phyloP scores from a whole-genome alignment of 768 basidiomycete species.

The Leucosporidium creatinivorum region DNA sequence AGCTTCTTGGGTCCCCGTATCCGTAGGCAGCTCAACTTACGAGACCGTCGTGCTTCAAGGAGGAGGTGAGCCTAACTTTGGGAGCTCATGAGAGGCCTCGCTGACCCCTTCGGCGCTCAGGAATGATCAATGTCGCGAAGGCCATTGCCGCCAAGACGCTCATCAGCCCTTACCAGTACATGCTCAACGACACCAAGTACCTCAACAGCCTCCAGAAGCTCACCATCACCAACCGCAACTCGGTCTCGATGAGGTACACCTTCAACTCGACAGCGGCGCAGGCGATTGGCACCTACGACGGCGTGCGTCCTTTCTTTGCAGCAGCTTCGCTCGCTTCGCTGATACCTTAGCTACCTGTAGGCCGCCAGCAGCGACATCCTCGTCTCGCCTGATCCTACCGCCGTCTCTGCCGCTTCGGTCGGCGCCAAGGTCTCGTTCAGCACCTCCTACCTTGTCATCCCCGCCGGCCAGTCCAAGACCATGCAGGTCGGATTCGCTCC shows the following conservation, averaged over 20 bases:
- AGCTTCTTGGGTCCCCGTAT: constrained; percentile 5
- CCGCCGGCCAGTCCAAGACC: constrained; percentile 34
- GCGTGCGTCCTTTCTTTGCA: background rate
- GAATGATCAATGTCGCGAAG: constrained; percentile 53
- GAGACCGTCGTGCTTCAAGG: constrained; percentile 48
- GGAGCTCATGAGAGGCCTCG: too few relatives aligned
- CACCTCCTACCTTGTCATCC: constrained; percentile 43
- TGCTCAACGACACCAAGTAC: constrained; percentile 59
- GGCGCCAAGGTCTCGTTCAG: constrained; percentile 4
- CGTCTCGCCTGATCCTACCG: constrained; percentile 4
- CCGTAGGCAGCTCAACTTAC: background rate
- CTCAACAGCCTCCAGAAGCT: constrained; percentile 48
- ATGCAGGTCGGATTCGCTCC: constrained; percentile 37
- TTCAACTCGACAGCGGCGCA: background rate
- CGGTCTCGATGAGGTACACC: constrained; percentile 8
- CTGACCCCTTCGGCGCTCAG: constrained; percentile 1
- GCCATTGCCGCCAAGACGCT: constrained; percentile 53
- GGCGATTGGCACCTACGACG: constrained; percentile 8
- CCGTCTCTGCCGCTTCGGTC: background rate
- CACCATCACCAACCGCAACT: constrained; percentile 41
- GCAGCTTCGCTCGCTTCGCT: too few relatives aligned
- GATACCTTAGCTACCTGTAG: too few relatives aligned
- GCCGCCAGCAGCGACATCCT: constrained; percentile 11
- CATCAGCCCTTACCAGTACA: constrained; percentile 54
- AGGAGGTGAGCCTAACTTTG: constrained; percentile 40